These are phyloP conservation scores for Candida sonorensis DNA, from an alignment of 805 yeast species.

Conservation along the genomic window DNA sequence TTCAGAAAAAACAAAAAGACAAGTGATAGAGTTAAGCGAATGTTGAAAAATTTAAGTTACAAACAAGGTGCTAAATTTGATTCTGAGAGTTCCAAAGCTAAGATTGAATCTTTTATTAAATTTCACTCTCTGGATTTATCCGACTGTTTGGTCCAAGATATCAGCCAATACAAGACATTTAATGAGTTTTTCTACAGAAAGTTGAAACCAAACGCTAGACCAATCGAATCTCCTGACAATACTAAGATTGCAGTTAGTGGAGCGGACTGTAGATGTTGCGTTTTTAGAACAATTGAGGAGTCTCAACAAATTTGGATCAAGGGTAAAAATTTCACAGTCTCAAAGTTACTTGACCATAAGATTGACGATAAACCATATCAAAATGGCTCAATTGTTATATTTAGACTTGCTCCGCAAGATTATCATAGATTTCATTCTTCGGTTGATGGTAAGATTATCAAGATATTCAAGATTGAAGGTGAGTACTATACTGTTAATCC, in stretches of 20 bases:
- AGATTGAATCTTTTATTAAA: conserved; percentile 69
- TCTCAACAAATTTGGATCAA: conserved; percentile 88
- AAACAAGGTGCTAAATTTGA: conserved; percentile 87
- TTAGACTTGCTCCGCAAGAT: conserved; percentile 94
- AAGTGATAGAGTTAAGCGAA: conserved; percentile 45
- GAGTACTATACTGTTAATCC: conserved; percentile 96
- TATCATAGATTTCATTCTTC: conserved; percentile 92
- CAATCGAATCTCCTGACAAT: conserved; percentile 50
- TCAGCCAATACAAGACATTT: conserved; percentile 54
- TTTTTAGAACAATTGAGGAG: conserved; percentile 47
- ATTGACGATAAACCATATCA: conserved; percentile 36
- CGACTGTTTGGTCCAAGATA: conserved; percentile 51
- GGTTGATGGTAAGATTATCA: conserved; percentile 65
- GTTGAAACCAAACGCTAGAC: conserved; percentile 64
- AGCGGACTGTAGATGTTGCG: conserved; percentile 83
- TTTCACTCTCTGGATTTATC: conserved; percentile 75
- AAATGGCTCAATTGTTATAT: conserved; percentile 64
- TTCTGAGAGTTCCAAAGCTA: conserved; percentile 52
- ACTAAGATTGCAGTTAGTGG: conserved; percentile 57
- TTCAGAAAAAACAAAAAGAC: conserved; percentile 36
- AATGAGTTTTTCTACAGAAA: conserved; percentile 86
- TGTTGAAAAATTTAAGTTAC: conserved; percentile 58
- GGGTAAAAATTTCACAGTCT: conserved; percentile 67
- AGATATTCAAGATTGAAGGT: conserved; percentile 68
- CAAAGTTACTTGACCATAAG: conserved; percentile 34